These are phyloP conservation scores for Elsinoe arachidis DNA, from an alignment of 2,329 filamentous ascomycete genomes.

Conservation along the genomic window DNA sequence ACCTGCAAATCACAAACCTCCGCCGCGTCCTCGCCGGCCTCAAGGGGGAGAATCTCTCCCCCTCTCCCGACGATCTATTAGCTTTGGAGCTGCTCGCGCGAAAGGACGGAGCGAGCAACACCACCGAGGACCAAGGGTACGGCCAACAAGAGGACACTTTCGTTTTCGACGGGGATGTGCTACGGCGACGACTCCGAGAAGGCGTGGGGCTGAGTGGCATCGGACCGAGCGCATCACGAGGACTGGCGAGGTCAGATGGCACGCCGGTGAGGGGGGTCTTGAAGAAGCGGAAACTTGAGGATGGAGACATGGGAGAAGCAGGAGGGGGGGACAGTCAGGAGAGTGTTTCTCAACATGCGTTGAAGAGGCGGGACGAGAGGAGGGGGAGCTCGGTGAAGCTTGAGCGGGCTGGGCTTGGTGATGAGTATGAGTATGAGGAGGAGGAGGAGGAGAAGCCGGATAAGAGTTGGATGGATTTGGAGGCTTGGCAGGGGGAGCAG, in stretches of 20 bases:
- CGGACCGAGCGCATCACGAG: not conserved
- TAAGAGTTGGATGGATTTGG: slow-evolving; percentile 35
- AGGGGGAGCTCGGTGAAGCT: slow-evolving; percentile 15
- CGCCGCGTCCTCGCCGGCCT: slow-evolving; percentile 45
- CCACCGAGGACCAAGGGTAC: slow-evolving; percentile 17
- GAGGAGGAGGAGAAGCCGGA: slow-evolving; percentile 15
- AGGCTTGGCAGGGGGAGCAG: slow-evolving; percentile 34
- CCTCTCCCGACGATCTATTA: slow-evolving; percentile 29
- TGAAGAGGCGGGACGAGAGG: slow-evolving; percentile 9
- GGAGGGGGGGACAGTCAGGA: slow-evolving; percentile 18
- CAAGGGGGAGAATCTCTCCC: slow-evolving; percentile 42
- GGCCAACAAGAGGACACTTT: slow-evolving; percentile 21
- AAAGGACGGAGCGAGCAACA: slow-evolving; percentile 22
- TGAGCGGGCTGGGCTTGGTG: slow-evolving; percentile 17
- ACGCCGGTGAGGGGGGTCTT: slow-evolving; percentile 8
- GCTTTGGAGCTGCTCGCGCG: slow-evolving; percentile 28
- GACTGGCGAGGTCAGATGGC: not conserved
- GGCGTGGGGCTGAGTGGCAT: slow-evolving; percentile 1
- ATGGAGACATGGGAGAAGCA: slow-evolving; percentile 15
- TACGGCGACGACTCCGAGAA: slow-evolving; percentile 9
- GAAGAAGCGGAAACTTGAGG: slow-evolving; percentile 18
- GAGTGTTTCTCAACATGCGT: slow-evolving; percentile 7
- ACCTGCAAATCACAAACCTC: slow-evolving; percentile 45
- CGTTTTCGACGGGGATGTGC: slow-evolving; percentile 21
- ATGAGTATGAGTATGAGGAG: slow-evolving; percentile 21